Percentiles rank a stretch among this genome's conserved stretches.
phyloP scores from a whole-genome alignment of 768 basidiomycete species.

The Sporobolomyces roseus region DNA sequence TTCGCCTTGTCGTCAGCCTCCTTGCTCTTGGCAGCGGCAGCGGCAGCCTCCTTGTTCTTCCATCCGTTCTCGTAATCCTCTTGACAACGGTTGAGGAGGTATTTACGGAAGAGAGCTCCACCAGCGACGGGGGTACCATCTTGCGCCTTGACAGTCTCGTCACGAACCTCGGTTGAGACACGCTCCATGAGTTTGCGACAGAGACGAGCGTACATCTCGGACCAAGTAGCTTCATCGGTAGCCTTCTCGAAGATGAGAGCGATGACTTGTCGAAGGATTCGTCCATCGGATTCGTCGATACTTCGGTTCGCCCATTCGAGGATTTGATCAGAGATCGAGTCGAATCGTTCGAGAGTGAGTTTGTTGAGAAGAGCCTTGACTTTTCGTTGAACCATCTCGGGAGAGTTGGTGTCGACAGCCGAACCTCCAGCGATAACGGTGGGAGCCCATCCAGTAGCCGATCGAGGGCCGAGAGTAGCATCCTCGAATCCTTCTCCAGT shows the following conservation, averaged over 20 bases:
- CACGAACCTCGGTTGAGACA: slow-evolving; percentile 79
- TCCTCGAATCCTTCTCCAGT: slow-evolving; percentile 45
- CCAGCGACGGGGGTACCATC: slow-evolving; percentile 89
- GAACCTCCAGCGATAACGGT: slow-evolving; percentile 25
- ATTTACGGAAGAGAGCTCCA: slow-evolving; percentile 92
- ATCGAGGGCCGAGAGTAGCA: slow-evolving; percentile 29
- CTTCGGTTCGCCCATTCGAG: slow-evolving; percentile 92
- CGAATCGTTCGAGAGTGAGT: slow-evolving; percentile 93
- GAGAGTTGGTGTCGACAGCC: slow-evolving; percentile 55
- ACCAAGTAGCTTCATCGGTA: slow-evolving; percentile 91
- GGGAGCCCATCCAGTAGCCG: slow-evolving; percentile 35
- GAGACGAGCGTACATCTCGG: slow-evolving; percentile 93
- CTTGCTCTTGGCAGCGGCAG: slow-evolving; percentile 78
- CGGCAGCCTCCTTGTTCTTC: slow-evolving; percentile 80
- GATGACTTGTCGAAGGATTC: slow-evolving; percentile 92
- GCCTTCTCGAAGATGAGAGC: slow-evolving; percentile 95
- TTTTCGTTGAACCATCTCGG: slow-evolving; percentile 85
- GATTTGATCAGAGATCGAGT: slow-evolving; percentile 91
- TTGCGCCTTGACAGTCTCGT: slow-evolving; percentile 72
- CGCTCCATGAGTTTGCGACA: slow-evolving; percentile 95
- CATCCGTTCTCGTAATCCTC: slow-evolving; percentile 97
- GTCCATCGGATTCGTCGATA: slow-evolving; percentile 84
- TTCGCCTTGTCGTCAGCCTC: slow-evolving; percentile 78
- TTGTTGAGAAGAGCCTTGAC: slow-evolving; percentile 90
- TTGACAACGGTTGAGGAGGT: slow-evolving; percentile 91